Conservation (phyloP, 2,329 filamentous ascomycete species). For the Penicillium sp. region DNA sequence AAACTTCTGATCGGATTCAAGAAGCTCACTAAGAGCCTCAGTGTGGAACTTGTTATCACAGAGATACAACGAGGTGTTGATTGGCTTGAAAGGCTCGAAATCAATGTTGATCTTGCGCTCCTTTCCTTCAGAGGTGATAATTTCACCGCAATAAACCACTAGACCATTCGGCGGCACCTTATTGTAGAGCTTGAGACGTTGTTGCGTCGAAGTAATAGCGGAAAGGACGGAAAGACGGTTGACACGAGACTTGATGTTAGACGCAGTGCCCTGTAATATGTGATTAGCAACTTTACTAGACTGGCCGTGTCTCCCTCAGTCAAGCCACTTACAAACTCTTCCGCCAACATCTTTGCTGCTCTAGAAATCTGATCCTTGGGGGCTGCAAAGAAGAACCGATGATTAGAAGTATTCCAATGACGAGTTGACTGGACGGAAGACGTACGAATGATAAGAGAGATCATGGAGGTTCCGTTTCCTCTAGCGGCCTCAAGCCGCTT, state of each 20-base stretch:
- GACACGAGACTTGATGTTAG: constrained; percentile 99
- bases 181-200: constrained; percentile 97
- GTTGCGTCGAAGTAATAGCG: constrained; percentile 96
- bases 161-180: constrained; percentile 96
- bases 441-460: constrained; percentile 95
- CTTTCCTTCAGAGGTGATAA: constrained; percentile 95
- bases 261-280: constrained; percentile 77
- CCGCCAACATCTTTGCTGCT: constrained; percentile 98
- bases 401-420: too few species aligned
- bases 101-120: constrained; percentile 99
- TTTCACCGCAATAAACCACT: constrained; percentile 99
- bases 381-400: constrained; percentile 53
- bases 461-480: constrained; percentile 99
- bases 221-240: constrained; percentile 96
- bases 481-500: constrained; percentile 94
- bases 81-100: constrained; percentile 99
- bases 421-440: too few species aligned
- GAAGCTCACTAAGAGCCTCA: constrained; percentile 87
- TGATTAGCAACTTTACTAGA: too few species aligned
- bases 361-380: constrained; percentile 97
- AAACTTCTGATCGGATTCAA: constrained; percentile 98
- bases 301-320: background rate
- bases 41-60: constrained; percentile 99
- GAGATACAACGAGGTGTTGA: constrained; percentile 97
- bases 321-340: constrained; percentile 78